These are phyloP conservation scores for Amaranthus palmeri DNA, from an alignment of 148 eudicot species.

Conservation along the genomic window DNA sequence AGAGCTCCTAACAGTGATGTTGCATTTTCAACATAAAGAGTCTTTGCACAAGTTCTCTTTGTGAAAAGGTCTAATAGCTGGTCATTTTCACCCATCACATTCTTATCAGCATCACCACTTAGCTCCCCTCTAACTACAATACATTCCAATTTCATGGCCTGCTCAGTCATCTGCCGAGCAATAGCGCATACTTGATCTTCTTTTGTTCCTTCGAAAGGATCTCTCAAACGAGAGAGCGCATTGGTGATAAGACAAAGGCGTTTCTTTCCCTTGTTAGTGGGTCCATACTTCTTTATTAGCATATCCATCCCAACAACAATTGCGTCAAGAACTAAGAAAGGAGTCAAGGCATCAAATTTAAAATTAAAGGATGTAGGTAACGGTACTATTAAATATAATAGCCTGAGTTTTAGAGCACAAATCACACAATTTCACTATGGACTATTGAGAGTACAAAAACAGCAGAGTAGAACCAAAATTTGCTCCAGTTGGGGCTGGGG, in stretches of 20 bases:
- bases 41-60: conserved; percentile 55
- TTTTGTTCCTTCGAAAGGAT: conserved; percentile 89
- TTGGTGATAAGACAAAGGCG: conserved; percentile 85
- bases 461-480: neutral
- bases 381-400: neutral
- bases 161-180: conserved; percentile 70
- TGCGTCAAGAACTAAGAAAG: conserved; percentile 77
- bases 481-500: too few relatives aligned
- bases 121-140: conserved; percentile 57
- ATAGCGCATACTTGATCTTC: conserved; percentile 85
- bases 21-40: conserved; percentile 65
- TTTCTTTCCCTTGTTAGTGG: conserved; percentile 77
- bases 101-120: conserved; percentile 36
- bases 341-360: conserved; percentile 52
- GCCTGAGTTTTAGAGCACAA: neutral
- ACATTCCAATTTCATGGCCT: conserved; percentile 88
- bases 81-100: conserved; percentile 74
- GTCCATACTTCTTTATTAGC: conserved; percentile 86
- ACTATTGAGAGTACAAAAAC: neutral
- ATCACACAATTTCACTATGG: neutral
- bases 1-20: conserved; percentile 85
- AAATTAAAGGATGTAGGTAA: conserved; percentile 15
- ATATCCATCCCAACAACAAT: conserved; percentile 97
- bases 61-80: conserved; percentile 52
- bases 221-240: conserved; percentile 67